Conservation (phyloP, 148 eudicot species). For the Rhododendron henanense region DNA sequence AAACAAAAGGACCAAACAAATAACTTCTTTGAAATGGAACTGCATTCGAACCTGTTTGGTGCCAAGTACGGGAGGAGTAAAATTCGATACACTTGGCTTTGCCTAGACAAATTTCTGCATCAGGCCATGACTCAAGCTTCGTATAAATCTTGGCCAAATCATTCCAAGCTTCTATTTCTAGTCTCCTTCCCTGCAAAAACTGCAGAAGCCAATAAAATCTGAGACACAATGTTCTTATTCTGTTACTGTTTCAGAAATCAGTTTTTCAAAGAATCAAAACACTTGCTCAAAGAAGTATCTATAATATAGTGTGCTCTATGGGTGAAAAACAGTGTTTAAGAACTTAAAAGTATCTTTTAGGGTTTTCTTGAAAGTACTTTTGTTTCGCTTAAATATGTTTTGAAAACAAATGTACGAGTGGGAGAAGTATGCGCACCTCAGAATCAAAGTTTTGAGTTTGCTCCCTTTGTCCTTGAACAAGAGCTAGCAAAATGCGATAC, state of each 20-base stretch:
- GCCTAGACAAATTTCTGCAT: slow-evolving; percentile 62
- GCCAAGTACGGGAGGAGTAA: slow-evolving; percentile 68
- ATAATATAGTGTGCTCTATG: not conserved
- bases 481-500: slow-evolving; percentile 60
- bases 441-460: slow-evolving; percentile 11
- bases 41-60: slow-evolving; percentile 51
- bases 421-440: slow-evolving; percentile 35
- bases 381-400: not conserved
- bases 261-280: not conserved
- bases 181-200: slow-evolving; percentile 29
- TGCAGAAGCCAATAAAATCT: slow-evolving; percentile 14
- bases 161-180: slow-evolving; percentile 89
- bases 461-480: slow-evolving; percentile 55
- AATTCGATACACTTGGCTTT: slow-evolving; percentile 52
- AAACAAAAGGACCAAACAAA: not conserved
- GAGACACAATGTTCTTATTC: not conserved
- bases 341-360: not conserved
- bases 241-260: not conserved
- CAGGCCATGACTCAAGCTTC: slow-evolving; percentile 57
- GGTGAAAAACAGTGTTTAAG: not conserved
- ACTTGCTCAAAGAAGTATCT: not conserved
- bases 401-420: not conserved
- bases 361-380: not conserved
- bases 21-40: not conserved
- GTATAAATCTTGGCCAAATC: slow-evolving; percentile 71